Base-by-base conservation (phyloP, 2,329 filamentous ascomycete species). In the Huntiella abstrusa region DNA sequence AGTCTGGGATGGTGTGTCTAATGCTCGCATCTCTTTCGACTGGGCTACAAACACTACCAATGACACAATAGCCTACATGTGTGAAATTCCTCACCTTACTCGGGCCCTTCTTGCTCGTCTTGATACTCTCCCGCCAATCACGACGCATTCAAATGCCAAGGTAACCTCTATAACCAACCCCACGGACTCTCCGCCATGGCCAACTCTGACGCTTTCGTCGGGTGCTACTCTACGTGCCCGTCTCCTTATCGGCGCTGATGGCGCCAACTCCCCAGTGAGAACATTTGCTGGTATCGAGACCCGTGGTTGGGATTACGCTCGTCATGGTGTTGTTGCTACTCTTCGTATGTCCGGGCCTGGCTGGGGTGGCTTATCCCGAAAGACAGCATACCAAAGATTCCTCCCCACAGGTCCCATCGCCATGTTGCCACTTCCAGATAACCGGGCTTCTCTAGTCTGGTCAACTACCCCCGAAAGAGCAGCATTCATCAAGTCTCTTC, bases 1-100 rank as follows among this genome's bases (percentile, higher is more conserved):
- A 60, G 91, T 96, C 32, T 98, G 92, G 91, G 91, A 98, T 60
- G 92, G 88, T 51, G 75, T 94, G 48, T 83, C 82, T 36, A 86
- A 77, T 49, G 83, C 86, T 33, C 75, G 79, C 54, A 91, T 98
- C 59, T 81, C 84, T 54, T 98, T 98, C 60, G 83, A 91, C 63
- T 83, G 79, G 80, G 53, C 50, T 59, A 43, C 28, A 3, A 43
- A 35, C n/a, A 19, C 35, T 34, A 38, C 33, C 16, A 36, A 16
- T 13, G 62, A 41, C 58, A 82, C 77, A 1, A 85, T 98, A 53
- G 91, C 91, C 7, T 94, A 91, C 59, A 98, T 98, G 88, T 83
- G 79, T 37, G 92, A 98, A 67, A 98, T 96, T 60, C 62, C 80
- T 32, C 96, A 98, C 59, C 69, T 95, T 33, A 86, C 84, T 2